These are phyloP conservation scores for Talaromyces sp. DNA, from an alignment of 2,329 filamentous ascomycete species.

Conservation along the genomic window DNA sequence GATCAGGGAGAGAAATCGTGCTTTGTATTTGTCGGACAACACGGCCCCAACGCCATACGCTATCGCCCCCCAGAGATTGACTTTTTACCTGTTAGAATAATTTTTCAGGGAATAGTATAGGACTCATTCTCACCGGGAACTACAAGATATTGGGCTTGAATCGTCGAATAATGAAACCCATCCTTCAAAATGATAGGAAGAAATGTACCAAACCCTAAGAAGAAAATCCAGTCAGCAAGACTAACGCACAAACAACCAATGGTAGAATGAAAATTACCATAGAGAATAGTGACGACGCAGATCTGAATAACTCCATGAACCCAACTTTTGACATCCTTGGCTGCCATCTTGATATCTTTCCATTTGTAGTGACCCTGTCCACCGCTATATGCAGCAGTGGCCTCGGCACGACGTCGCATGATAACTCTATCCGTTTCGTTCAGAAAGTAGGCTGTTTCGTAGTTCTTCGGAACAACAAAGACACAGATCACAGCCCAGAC, in stretches of 20 bases:
- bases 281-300: slow-evolving; percentile 69
- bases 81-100: slow-evolving; percentile 24
- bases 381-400: slow-evolving; percentile 32
- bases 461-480: slow-evolving; percentile 59
- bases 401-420: slow-evolving; percentile 47
- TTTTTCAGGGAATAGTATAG: not conserved
- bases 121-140: slow-evolving; percentile 47
- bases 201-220: slow-evolving; percentile 63
- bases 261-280: slow-evolving; percentile 25
- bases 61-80: slow-evolving; percentile 66
- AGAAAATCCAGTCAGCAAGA: not conserved
- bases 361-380: slow-evolving; percentile 50
- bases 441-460: slow-evolving; percentile 59
- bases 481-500: slow-evolving; percentile 51
- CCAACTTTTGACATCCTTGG: slow-evolving; percentile 72
- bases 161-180: slow-evolving; percentile 57
- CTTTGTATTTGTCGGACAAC: slow-evolving; percentile 62
- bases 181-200: slow-evolving; percentile 71
- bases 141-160: slow-evolving; percentile 68
- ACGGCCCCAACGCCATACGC: slow-evolving; percentile 62
- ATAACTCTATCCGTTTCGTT: slow-evolving; percentile 54
- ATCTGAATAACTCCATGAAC: slow-evolving; percentile 65
- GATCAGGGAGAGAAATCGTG: slow-evolving; percentile 59
- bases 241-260: not conserved
- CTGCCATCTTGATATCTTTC: slow-evolving; percentile 59